phyloP scores from a whole-genome alignment of 345 rosid genomes.

The Toxicodendron radicans region DNA sequence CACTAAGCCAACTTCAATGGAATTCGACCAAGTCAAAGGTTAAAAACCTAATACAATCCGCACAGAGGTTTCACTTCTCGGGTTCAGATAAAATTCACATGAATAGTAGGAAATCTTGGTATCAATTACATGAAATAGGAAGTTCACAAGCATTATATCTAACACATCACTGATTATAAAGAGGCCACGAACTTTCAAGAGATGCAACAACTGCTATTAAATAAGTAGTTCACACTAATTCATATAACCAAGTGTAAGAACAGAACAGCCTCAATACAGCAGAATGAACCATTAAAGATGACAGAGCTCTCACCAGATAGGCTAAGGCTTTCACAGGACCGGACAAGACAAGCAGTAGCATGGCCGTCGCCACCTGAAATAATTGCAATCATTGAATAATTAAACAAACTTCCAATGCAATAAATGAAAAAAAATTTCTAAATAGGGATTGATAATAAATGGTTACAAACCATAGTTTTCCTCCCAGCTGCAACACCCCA shows the following conservation, averaged over 20 bases:
- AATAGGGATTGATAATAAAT: background rate
- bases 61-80: background rate
- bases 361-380: conserved; percentile 82
- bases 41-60: background rate
- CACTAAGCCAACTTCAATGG: background rate
- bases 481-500: conserved; percentile 94
- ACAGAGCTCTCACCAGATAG: conserved; percentile 63
- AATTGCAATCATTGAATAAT: conserved; percentile 15
- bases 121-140: background rate
- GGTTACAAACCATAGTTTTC: conserved; percentile 73
- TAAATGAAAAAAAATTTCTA: background rate
- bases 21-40: background rate
- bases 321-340: conserved; percentile 90
- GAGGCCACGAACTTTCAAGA: background rate
- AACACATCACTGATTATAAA: background rate
- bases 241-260: background rate
- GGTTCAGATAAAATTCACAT: background rate
- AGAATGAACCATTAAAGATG: background rate
- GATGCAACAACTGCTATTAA: background rate
- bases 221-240: background rate
- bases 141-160: background rate
- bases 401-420: background rate
- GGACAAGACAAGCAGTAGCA: conserved; percentile 79
- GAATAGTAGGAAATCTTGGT: background rate
- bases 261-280: background rate